These are phyloP conservation scores for Candida jianshihensis DNA, from an alignment of 805 yeast genomes.

Conservation along the genomic window DNA sequence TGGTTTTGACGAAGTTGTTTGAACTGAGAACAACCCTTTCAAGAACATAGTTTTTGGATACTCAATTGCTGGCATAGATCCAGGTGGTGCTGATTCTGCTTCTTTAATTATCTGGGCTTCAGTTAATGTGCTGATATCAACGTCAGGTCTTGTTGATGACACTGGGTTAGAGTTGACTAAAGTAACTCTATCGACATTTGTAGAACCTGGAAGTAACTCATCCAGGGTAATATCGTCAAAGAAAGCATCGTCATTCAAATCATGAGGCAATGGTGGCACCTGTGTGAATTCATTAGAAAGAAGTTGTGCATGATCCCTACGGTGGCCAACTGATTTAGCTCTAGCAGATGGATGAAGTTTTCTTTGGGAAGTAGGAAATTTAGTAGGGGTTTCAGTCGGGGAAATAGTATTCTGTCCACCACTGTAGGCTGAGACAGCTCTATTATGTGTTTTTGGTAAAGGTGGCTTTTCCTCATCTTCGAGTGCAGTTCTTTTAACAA, in stretches of 20 bases:
- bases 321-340: constrained; percentile 83
- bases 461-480: constrained; percentile 7
- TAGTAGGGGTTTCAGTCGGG: constrained; percentile 8
- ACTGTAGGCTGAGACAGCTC: constrained; percentile 24
- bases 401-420: constrained; percentile 8
- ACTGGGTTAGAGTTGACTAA: constrained; percentile 14
- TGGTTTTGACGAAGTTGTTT: constrained; percentile 90
- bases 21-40: constrained; percentile 91
- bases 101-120: constrained; percentile 42
- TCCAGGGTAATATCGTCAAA: constrained; percentile 53
- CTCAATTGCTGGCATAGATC: constrained; percentile 90
- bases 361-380: no score
- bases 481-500: constrained; percentile 12
- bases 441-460: constrained; percentile 14
- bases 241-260: constrained; percentile 37
- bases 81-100: constrained; percentile 56
- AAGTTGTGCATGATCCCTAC: constrained; percentile 37
- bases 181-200: constrained; percentile 13
- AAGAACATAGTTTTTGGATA: constrained; percentile 85
- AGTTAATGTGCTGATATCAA: constrained; percentile 25
- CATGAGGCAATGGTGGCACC: constrained; percentile 26
- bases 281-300: constrained; percentile 4
- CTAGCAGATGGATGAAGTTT: constrained; percentile 74
- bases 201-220: constrained; percentile 33
- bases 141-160: constrained; percentile 6